Conservation (phyloP, 148 eudicot genomes). For the Silene conica region DNA sequence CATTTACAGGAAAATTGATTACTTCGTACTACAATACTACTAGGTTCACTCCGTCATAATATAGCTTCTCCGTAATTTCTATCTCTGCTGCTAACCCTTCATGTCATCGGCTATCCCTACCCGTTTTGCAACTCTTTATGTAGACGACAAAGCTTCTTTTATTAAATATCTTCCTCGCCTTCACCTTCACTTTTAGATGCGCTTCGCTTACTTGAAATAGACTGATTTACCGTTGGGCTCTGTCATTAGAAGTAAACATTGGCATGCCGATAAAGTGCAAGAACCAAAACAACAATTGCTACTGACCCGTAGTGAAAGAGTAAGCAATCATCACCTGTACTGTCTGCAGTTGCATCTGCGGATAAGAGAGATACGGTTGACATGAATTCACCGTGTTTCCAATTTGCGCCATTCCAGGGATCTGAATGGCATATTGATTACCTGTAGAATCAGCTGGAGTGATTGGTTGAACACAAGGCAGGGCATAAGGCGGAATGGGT, state of each 20-base stretch:
- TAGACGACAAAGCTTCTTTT: neutral
- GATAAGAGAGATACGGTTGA: neutral
- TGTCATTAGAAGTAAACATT: neutral
- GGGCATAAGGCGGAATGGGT: conserved; percentile 42
- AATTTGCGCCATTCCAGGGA: neutral
- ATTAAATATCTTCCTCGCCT: neutral
- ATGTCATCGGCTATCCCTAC: neutral
- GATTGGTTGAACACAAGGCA: conserved; percentile 29
- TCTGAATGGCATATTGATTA: neutral
- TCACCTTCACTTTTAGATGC: neutral
- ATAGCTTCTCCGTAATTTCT: neutral
- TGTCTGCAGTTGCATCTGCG: neutral
- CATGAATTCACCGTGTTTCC: neutral
- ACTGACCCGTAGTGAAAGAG: neutral
- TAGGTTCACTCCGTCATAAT: neutral
- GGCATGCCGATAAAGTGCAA: neutral
- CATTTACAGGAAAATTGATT: no score
- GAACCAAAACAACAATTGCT: neutral
- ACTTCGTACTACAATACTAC: neutral
- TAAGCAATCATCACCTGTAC: neutral
- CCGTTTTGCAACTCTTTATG: neutral
- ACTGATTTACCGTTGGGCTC: neutral
- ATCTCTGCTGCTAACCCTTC: neutral
- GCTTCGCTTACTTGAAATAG: neutral
- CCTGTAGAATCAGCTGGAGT: neutral